These are phyloP conservation scores for Sugiyamaella lignohabitans DNA, from an alignment of 805 yeast genomes.

Conservation along the genomic window DNA sequence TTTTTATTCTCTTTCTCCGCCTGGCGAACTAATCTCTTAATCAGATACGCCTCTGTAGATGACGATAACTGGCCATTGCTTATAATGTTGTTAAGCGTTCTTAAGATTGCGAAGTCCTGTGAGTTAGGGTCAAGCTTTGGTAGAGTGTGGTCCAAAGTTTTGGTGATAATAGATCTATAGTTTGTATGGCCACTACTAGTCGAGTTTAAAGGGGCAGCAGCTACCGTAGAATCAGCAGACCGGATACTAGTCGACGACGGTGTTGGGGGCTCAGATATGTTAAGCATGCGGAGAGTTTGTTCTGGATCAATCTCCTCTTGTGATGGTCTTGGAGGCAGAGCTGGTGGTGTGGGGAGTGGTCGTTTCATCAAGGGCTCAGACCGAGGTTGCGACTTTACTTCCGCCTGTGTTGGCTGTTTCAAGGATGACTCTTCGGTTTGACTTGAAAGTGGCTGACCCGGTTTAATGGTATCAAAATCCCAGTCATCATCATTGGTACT, in stretches of 20 bases:
- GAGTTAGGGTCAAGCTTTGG: slow-evolving; percentile 9
- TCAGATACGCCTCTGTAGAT: slow-evolving; percentile 17
- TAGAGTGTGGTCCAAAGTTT: slow-evolving; percentile 11
- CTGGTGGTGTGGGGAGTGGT: background rate
- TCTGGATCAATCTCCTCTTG: background rate
- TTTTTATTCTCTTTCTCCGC: slow-evolving; percentile 2
- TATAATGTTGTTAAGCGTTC: slow-evolving; percentile 4
- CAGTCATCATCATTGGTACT: slow-evolving; percentile 31
- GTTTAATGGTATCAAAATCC: slow-evolving; percentile 36
- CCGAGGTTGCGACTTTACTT: background rate
- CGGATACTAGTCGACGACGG: background rate
- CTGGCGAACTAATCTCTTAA: slow-evolving; percentile 16
- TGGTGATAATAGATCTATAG: slow-evolving; percentile 2
- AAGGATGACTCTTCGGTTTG: background rate
- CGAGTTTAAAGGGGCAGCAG: too few relatives aligned
- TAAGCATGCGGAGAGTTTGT: background rate
- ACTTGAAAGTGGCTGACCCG: slow-evolving; percentile 6
- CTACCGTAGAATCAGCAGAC: too few relatives aligned
- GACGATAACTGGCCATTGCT: slow-evolving; percentile 7
- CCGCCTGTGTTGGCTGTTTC: background rate
- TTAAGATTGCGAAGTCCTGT: slow-evolving; percentile 1
- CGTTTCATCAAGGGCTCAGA: background rate
- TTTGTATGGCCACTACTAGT: background rate
- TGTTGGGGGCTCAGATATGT: background rate
- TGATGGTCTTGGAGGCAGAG: background rate